Percentiles rank a stretch among this genome's conserved stretches.
These are phyloP conservation scores for Begonia masoniana DNA, from an alignment of 306 rosid species.

Conservation along the genomic window DNA sequence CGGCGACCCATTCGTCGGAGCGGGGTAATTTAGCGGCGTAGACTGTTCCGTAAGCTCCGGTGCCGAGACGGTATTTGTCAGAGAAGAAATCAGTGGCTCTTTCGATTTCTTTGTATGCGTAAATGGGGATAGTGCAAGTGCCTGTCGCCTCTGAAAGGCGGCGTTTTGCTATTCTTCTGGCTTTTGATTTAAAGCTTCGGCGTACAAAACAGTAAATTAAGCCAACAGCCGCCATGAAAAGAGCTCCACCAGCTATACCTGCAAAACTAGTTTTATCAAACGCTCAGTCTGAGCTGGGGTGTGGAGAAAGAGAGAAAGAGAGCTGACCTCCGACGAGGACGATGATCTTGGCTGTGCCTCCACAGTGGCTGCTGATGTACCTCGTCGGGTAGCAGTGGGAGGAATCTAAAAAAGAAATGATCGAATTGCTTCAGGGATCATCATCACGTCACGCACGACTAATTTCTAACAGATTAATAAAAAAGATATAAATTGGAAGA, in stretches of 20 bases:
- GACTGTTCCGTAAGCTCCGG: constrained; percentile 87
- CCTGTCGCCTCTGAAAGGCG: constrained; percentile 67
- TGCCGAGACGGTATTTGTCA: constrained; percentile 61
- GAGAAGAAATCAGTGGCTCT: constrained; percentile 80
- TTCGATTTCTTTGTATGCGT: constrained; percentile 65
- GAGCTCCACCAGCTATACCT: constrained; percentile 44
- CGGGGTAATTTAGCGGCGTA: constrained; percentile 60
- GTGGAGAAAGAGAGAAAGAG: too few relatives aligned
- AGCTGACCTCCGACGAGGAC: constrained; percentile 51
- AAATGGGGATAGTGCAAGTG: constrained; percentile 49
- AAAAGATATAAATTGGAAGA: too few relatives aligned
- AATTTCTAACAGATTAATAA: too few relatives aligned
- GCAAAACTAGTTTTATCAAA: constrained; percentile 6
- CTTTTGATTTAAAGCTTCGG: constrained; percentile 37
- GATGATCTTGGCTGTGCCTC: constrained; percentile 44
- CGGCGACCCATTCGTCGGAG: constrained; percentile 62
- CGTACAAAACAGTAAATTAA: constrained; percentile 48
- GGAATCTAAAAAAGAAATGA: constrained; percentile 1
- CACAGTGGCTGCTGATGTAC: constrained; percentile 58
- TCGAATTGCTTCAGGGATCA: too few relatives aligned
- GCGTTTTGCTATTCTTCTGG: constrained; percentile 53
- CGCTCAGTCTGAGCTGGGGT: too few relatives aligned
- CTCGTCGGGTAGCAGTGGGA: constrained; percentile 37
- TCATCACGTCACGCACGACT: too few relatives aligned
- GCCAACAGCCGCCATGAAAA: constrained; percentile 27